A percentile compares a stretch with the other conserved stretches of the same genome.
These are phyloP conservation scores for Fusarium xyrophilum DNA, from an alignment of 2,329 filamentous ascomycete species.

Conservation along the genomic window DNA sequence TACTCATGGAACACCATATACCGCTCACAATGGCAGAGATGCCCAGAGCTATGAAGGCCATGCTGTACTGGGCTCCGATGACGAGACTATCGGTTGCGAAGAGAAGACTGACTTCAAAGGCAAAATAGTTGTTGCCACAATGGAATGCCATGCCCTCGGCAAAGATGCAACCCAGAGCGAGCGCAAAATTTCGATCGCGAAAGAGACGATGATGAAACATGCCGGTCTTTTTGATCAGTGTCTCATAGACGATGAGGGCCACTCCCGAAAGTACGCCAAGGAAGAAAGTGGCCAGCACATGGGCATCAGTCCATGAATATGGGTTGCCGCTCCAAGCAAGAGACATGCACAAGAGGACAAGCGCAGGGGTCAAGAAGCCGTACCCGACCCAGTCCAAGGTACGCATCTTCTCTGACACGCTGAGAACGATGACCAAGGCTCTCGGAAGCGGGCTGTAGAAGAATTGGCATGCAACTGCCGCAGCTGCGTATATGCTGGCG, in stretches of 20 bases:
- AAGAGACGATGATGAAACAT: constrained; percentile 5
- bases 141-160: not conserved
- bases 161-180: not conserved
- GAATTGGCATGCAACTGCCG: not conserved
- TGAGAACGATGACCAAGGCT: not conserved
- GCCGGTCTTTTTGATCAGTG: not conserved
- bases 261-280: not conserved
- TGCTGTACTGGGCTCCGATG: not conserved
- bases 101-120: not conserved
- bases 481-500: not conserved
- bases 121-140: not conserved
- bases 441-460: not conserved
- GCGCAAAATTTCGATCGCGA: not conserved
- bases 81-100: not conserved
- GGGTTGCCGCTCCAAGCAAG: not conserved
- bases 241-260: not conserved
- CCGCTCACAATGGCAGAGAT: not conserved
- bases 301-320: not conserved
- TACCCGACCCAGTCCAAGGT: not conserved
- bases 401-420: not conserved
- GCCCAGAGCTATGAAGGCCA: not conserved
- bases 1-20: not conserved
- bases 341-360: not conserved
- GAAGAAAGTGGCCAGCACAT: not conserved
- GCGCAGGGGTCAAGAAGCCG: not conserved